Evolutionary conservation across 345 rosid genomes (phyloP).

Genomic region (Rhodamnia rubescens): DNA sequence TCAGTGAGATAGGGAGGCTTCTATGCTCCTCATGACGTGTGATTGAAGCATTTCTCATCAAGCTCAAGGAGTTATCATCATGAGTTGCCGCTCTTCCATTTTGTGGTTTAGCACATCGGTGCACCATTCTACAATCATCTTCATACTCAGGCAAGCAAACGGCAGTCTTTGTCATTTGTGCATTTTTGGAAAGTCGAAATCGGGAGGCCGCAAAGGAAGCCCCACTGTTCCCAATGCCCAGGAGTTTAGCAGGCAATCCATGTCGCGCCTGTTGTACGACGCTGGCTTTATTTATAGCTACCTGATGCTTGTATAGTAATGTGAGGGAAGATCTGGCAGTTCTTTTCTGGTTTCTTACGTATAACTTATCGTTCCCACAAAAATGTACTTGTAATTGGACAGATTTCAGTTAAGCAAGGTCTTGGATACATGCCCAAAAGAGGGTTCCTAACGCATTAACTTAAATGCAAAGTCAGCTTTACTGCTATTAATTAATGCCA

Average conservation of each 20-base stretch:
- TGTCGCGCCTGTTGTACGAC: background rate
- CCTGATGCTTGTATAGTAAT: background rate
- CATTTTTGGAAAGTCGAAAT: background rate
- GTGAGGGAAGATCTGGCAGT: background rate
- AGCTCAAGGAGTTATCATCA: background rate
- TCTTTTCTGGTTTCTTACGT: background rate
- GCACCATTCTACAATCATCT: background rate
- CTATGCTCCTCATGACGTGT: background rate
- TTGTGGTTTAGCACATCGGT: background rate
- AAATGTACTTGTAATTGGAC: background rate
- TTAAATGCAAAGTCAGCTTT: background rate
- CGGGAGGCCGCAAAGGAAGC: background rate
- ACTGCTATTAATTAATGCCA: background rate
- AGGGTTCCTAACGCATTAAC: background rate
- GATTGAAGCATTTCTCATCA: background rate
- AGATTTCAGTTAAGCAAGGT: background rate
- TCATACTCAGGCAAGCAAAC: background rate
- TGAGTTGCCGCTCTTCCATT: background rate
- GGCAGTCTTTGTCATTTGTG: background rate
- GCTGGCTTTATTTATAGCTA: background rate
- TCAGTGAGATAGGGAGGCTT: slow-evolving; percentile 39
- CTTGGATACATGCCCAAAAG: background rate
- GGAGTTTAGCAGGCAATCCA: background rate
- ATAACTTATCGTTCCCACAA: background rate
- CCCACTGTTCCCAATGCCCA: background rate